Evolutionary conservation across 306 rosid species (phyloP).

Genomic region (Casuarina equisetifolia): DNA sequence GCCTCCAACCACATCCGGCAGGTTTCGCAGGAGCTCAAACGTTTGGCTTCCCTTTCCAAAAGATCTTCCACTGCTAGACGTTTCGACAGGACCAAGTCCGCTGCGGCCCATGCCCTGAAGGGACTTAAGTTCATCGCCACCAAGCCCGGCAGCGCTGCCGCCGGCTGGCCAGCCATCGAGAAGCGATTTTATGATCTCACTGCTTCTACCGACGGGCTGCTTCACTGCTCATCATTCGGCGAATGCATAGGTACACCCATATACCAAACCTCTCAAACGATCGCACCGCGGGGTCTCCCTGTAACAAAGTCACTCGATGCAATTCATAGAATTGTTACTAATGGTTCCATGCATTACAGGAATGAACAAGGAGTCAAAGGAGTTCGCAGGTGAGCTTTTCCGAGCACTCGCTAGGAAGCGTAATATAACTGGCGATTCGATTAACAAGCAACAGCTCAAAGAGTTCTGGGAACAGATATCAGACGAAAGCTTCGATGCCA

Average conservation of each 20-base stretch:
- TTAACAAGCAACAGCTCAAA: conserved; percentile 44
- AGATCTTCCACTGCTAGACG: conserved; percentile 33
- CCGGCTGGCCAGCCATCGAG: conserved; percentile 48
- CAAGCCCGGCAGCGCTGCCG: conserved; percentile 31
- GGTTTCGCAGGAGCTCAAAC: conserved; percentile 60
- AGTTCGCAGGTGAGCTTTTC: conserved; percentile 60
- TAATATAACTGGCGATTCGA: conserved; percentile 37
- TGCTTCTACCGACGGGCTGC: conserved; percentile 42
- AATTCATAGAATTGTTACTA: background rate
- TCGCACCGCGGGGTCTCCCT: background rate
- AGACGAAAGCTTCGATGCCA: conserved; percentile 57
- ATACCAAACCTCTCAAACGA: background rate
- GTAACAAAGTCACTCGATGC: background rate
- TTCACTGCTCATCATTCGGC: conserved; percentile 48
- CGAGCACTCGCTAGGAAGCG: conserved; percentile 50
- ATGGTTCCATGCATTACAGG: conserved; percentile 24
- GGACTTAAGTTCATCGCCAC: conserved; percentile 54
- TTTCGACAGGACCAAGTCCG: conserved; percentile 47
- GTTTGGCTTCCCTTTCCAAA: conserved; percentile 39
- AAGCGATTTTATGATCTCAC: conserved; percentile 48
- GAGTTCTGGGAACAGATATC: conserved; percentile 59
- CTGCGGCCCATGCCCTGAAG: conserved; percentile 51
- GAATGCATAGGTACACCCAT: conserved; percentile 50
- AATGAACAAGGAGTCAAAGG: conserved; percentile 62
- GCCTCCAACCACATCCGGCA: conserved; percentile 43